phyloP scores from a whole-genome alignment of 352 stramenopile genomes.

The Pseudoperonospora humuli region DNA sequence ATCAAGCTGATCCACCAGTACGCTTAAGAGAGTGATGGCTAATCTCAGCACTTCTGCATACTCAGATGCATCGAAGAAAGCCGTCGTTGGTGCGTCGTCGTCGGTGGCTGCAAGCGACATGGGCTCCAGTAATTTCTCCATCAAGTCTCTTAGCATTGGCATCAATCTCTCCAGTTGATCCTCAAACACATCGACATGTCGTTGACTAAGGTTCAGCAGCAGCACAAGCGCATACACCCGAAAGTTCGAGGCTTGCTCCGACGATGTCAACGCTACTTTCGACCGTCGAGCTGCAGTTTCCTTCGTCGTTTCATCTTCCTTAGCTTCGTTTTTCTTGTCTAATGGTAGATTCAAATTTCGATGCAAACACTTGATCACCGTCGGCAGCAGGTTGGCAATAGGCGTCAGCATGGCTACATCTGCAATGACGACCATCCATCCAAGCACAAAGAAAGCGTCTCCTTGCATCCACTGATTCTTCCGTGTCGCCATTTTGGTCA shows the following conservation, averaged over 20 bases:
- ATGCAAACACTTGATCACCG: slow-evolving; percentile 36
- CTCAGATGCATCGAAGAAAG: slow-evolving; percentile 27
- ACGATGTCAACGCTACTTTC: slow-evolving; percentile 16
- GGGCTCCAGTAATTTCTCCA: slow-evolving; percentile 22
- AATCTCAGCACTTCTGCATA: slow-evolving; percentile 53
- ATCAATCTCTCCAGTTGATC: slow-evolving; percentile 21
- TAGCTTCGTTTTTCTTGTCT: neutral
- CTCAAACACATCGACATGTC: slow-evolving; percentile 31
- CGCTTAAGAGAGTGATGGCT: slow-evolving; percentile 39
- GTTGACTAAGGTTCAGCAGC: slow-evolving; percentile 67
- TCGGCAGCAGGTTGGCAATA: slow-evolving; percentile 34
- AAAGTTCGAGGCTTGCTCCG: slow-evolving; percentile 57
- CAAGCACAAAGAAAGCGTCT: slow-evolving; percentile 69
- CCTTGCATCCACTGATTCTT: slow-evolving; percentile 70
- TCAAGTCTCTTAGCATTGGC: slow-evolving; percentile 31
- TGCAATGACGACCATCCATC: slow-evolving; percentile 65
- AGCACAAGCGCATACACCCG: slow-evolving; percentile 64
- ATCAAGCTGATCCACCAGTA: slow-evolving; percentile 39
- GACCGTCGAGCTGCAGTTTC: slow-evolving; percentile 1
- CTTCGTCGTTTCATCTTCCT: neutral
- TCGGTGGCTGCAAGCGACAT: slow-evolving; percentile 2
- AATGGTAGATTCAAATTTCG: slow-evolving; percentile 28
- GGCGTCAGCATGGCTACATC: slow-evolving; percentile 35
- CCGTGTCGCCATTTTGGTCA: slow-evolving; percentile 51
- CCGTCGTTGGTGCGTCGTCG: neutral